Evolutionary conservation across 805 yeast genomes (phyloP).

Genomic region (Cyberlindnera mycetangii): DNA sequence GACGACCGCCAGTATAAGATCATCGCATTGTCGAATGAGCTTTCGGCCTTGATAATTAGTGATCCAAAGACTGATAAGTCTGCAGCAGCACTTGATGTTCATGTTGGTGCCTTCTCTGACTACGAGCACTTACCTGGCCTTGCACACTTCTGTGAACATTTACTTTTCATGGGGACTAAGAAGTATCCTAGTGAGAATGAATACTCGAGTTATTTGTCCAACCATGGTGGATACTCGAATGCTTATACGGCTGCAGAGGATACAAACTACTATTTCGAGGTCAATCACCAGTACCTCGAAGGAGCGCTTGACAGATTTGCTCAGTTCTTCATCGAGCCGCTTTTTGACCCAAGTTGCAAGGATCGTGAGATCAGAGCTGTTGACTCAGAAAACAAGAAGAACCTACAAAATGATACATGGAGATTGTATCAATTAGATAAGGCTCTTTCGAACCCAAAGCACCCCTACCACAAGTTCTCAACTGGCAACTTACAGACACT

Average conservation of each 20-base stretch:
- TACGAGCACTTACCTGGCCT: constrained; percentile 62
- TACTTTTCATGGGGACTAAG: constrained; percentile 76
- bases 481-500: constrained; percentile 85
- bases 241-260: constrained; percentile 89
- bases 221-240: constrained; percentile 86
- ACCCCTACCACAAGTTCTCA: constrained; percentile 84
- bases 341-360: constrained; percentile 70
- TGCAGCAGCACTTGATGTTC: constrained; percentile 77
- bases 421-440: constrained; percentile 83
- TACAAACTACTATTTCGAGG: constrained; percentile 89
- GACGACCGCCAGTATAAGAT: constrained; percentile 79
- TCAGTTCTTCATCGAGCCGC: constrained; percentile 85
- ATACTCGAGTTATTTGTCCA: constrained; percentile 68
- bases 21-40: constrained; percentile 53
- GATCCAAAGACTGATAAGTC: constrained; percentile 72
- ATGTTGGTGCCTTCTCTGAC: constrained; percentile 75
- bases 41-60: constrained; percentile 60
- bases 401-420: constrained; percentile 88
- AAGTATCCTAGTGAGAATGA: constrained; percentile 80
- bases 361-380: constrained; percentile 94
- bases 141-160: constrained; percentile 76
- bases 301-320: constrained; percentile 93
- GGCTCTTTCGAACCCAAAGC: constrained; percentile 64
- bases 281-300: constrained; percentile 67
- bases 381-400: constrained; percentile 93